Percentiles rank a stretch among this genome's conserved stretches.
These are phyloP conservation scores for Nicotiana tabacum DNA, from an alignment of 257 asterid species.

Conservation along the genomic window DNA sequence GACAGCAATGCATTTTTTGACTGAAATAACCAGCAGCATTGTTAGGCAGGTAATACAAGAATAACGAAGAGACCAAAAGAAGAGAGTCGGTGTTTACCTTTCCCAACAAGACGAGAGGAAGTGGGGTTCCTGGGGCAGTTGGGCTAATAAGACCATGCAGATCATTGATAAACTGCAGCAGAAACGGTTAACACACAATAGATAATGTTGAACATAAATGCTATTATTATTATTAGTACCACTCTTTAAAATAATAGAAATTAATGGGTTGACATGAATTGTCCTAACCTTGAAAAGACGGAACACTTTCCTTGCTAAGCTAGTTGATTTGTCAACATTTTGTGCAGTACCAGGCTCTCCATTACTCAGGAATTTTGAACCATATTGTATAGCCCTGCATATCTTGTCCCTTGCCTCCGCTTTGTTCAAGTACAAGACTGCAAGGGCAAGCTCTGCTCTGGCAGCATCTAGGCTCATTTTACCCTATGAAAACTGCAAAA, in stretches of 20 bases:
- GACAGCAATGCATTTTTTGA: constrained; percentile 86
- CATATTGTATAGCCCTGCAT: constrained; percentile 98
- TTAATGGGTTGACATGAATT: no score
- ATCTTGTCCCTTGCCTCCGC: constrained; percentile 99
- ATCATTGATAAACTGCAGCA: constrained; percentile 83
- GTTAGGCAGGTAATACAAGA: constrained; percentile 3
- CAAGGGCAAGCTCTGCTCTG: constrained; percentile 89
- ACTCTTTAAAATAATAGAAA: background rate
- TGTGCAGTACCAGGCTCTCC: constrained; percentile 93
- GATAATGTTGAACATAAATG: background rate
- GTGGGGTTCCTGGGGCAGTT: constrained; percentile 81
- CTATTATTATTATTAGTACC: background rate
- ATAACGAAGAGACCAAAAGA: background rate
- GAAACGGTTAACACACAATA: constrained; percentile 8
- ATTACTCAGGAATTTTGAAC: constrained; percentile 88
- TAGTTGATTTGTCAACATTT: constrained; percentile 84
- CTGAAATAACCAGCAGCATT: constrained; percentile 37
- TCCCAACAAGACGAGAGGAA: constrained; percentile 73
- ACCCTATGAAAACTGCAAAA: constrained; percentile 33
- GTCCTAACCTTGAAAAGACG: constrained; percentile 82
- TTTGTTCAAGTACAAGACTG: constrained; percentile 82
- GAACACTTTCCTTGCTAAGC: constrained; percentile 95
- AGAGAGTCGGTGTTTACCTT: constrained; percentile 46
- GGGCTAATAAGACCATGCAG: constrained; percentile 86
- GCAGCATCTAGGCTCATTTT: constrained; percentile 75